Percentiles rank a stretch among this genome's conserved stretches.
These are phyloP conservation scores for Aspergillus texensis DNA, from an alignment of 2,329 filamentous ascomycete species.

Conservation along the genomic window DNA sequence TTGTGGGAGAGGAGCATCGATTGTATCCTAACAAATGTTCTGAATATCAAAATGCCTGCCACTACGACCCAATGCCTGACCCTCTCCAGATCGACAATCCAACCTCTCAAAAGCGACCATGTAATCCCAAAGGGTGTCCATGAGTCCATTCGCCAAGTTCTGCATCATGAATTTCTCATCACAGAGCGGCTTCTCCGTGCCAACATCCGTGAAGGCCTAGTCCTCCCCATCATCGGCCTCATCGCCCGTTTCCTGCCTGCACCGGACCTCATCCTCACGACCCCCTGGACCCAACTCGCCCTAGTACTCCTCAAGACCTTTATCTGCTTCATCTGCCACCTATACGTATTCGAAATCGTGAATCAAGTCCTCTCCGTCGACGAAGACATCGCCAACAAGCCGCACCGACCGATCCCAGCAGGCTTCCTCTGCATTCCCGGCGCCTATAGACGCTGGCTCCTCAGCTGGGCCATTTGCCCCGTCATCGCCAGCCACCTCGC, in stretches of 20 bases:
- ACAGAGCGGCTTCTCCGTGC: conserved; percentile 1
- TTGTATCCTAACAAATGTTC: background rate
- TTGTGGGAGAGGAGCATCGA: background rate
- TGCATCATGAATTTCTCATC: conserved; percentile 5
- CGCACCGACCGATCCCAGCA: conserved; percentile 5
- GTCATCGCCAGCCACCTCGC: background rate
- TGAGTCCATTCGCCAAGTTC: background rate
- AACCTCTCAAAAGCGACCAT: background rate
- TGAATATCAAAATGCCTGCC: background rate
- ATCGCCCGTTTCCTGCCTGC: conserved; percentile 8
- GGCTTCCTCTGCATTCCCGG: conserved; percentile 3
- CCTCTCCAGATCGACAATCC: background rate
- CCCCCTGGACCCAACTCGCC: background rate
- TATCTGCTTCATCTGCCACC: conserved; percentile 6
- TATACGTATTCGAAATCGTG: conserved; percentile 12
- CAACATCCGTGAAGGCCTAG: conserved; percentile 7
- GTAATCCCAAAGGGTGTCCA: background rate
- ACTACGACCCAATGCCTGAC: background rate
- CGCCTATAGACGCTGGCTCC: conserved; percentile 4
- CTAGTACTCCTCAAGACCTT: conserved; percentile 2
- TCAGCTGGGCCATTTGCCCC: conserved; percentile 6
- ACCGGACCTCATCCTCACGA: conserved; percentile 1
- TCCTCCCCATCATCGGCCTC: conserved; percentile 7
- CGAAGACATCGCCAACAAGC: conserved; percentile 9
- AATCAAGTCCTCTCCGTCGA: conserved; percentile 7